phyloP scores from a whole-genome alignment of 2,329 filamentous ascomycete species.

The Claviceps africana region DNA sequence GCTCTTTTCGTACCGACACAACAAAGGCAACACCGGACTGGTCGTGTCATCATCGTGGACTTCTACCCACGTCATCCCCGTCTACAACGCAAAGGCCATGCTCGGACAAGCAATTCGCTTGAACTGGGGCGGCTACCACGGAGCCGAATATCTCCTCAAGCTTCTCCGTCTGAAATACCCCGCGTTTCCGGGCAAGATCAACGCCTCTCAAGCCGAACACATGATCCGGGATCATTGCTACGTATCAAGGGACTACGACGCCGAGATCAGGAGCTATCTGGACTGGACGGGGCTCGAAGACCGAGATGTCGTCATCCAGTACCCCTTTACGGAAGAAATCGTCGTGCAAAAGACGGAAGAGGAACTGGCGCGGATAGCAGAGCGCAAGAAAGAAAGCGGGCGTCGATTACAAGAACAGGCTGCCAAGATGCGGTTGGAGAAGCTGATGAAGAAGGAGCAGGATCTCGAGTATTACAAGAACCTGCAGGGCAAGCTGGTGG shows the following conservation, averaged over 20 bases:
- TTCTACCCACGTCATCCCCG: slow-evolving; percentile 88
- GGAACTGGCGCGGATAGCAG: slow-evolving; percentile 76
- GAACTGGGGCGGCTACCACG: slow-evolving; percentile 90
- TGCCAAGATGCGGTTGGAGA: slow-evolving; percentile 91
- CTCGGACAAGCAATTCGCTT: slow-evolving; percentile 74
- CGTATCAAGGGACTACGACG: slow-evolving; percentile 68
- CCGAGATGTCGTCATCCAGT: slow-evolving; percentile 77
- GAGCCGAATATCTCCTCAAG: slow-evolving; percentile 81
- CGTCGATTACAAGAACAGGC: slow-evolving; percentile 87
- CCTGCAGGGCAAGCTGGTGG: slow-evolving; percentile 56
- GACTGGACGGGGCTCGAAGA: slow-evolving; percentile 91
- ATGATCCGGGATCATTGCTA: slow-evolving; percentile 85
- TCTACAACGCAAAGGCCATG: slow-evolving; percentile 73
- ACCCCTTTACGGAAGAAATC: slow-evolving; percentile 84
- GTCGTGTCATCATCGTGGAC: slow-evolving; percentile 88
- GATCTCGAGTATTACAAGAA: slow-evolving; percentile 89
- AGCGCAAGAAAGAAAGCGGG: slow-evolving; percentile 90
- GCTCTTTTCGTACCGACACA: slow-evolving; percentile 89
- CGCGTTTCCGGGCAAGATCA: slow-evolving; percentile 73
- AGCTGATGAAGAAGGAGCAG: slow-evolving; percentile 88
- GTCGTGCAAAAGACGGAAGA: slow-evolving; percentile 87
- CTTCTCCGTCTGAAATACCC: slow-evolving; percentile 86
- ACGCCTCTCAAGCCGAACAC: slow-evolving; percentile 71
- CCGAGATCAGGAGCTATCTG: slow-evolving; percentile 61
- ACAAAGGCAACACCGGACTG: slow-evolving; percentile 73